phyloP scores from a whole-genome alignment of 257 asterid species.

The Nicotiana otophora region DNA sequence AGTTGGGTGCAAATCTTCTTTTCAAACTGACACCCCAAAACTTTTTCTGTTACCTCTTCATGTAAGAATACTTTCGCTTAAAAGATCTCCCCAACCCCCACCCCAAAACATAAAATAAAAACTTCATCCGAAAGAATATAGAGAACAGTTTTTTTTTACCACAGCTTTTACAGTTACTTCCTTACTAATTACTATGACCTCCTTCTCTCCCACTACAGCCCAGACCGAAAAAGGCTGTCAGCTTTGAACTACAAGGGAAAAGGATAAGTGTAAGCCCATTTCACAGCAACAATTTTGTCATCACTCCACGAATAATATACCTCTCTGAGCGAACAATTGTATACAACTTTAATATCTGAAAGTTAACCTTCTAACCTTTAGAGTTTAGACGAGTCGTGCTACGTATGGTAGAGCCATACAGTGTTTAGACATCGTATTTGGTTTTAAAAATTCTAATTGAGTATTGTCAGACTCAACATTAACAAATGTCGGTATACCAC shows the following conservation, averaged over 20 bases:
- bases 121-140: too few relatives aligned
- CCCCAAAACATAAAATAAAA: too few relatives aligned
- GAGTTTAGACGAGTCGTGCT: not conserved
- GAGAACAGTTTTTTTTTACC: not conserved
- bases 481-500: not conserved
- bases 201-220: not conserved
- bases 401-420: not conserved
- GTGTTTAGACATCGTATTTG: not conserved
- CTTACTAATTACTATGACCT: not conserved
- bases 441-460: not conserved
- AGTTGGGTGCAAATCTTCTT: not conserved
- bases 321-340: not conserved
- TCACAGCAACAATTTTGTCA: not conserved
- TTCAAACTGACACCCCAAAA: not conserved
- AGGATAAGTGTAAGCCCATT: not conserved
- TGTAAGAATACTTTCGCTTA: not conserved
- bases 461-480: not conserved
- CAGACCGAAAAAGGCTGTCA: not conserved
- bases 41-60: not conserved
- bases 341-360: not conserved
- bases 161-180: not conserved
- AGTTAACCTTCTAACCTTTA: not conserved
- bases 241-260: too few relatives aligned
- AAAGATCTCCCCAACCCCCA: too few relatives aligned
- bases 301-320: not conserved